Evolutionary conservation across 164 flowering plant genomes (phyloP), one percentile per base, ranked within the genome.

Genomic region (Macadamia integrifolia): DNA sequence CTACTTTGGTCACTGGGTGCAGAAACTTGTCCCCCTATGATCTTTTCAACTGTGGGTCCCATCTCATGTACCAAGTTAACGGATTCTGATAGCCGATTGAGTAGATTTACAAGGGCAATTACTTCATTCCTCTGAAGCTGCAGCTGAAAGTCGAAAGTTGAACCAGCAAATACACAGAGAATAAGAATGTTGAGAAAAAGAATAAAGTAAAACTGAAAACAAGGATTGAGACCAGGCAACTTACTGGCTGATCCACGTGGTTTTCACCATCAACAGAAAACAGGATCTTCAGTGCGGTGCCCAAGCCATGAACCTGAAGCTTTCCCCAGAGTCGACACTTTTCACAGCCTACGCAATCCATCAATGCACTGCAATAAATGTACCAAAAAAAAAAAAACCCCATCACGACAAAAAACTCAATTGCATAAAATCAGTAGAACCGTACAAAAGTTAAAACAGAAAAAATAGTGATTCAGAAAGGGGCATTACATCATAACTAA

Each of bases 321-420:
- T 94, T 94, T 60, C 99, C 99, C 99, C 99, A 95, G 15, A 95
- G 90, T 17, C 99, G 88, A 76, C 99, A 95, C 77, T 95, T 95
- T 77, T 95, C 99, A 79, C 99, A 95, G 40, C 97, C 97, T 48
- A 92, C 91, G 79, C 98, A 92, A 72, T 94, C 99, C 99, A 94
- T 94, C 75, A 94, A 60, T 11, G 96, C 93, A 77, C 98, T 93
- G 84, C 77, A 75, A 75, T 40, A 35, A 35, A 69, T 60, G 65
- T 32, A 63, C 58, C 9, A 43, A 43, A 43, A 43, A 43, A 43
- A 43, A 43, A 9, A 9, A 6, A 43, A 11, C 50, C 13, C 12
- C 1, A 8, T 8, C 50, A 9, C 7, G 1, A 46, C 0, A 9
- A 8, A 8, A 46, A 46, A 46, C 13, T 46, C 9, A 8, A 8